A percentile compares a stretch with the other conserved stretches of the same genome.
phyloP scores from a whole-genome alignment of 345 rosid genomes.

The Pseudoturritis turrita region DNA sequence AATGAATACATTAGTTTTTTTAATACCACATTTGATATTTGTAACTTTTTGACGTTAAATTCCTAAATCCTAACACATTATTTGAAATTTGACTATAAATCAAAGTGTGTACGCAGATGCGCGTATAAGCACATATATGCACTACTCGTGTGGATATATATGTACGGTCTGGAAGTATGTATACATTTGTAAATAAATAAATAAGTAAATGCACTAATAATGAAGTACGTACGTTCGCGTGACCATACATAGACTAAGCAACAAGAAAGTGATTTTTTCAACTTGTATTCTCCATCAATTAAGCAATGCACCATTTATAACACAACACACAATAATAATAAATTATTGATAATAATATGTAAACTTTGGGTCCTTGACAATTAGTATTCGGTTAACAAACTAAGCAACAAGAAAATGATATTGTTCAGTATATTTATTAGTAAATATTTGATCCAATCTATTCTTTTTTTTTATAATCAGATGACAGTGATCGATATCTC shows the following conservation, averaged over 20 bases:
- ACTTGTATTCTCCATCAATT: slow-evolving; percentile 10
- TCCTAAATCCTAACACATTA: background rate
- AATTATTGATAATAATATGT: background rate
- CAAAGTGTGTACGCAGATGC: background rate
- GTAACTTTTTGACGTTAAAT: background rate
- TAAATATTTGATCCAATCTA: background rate
- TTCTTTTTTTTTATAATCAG: background rate
- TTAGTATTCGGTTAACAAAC: background rate
- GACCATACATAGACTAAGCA: background rate
- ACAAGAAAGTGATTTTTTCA: slow-evolving; percentile 17
- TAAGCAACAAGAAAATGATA: background rate
- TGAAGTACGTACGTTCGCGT: background rate
- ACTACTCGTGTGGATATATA: background rate
- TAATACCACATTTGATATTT: background rate
- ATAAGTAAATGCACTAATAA: background rate
- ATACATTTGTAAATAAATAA: background rate
- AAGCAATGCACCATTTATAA: slow-evolving; percentile 15
- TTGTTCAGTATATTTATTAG: no score
- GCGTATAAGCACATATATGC: background rate
- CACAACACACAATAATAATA: background rate
- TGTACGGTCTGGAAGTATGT: background rate
- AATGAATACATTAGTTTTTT: background rate
- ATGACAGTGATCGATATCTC: background rate
- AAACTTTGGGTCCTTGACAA: background rate
- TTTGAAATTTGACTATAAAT: background rate